phyloP scores from a whole-genome alignment of 208 protist species.

The Spironucleus salmonicida region DNA sequence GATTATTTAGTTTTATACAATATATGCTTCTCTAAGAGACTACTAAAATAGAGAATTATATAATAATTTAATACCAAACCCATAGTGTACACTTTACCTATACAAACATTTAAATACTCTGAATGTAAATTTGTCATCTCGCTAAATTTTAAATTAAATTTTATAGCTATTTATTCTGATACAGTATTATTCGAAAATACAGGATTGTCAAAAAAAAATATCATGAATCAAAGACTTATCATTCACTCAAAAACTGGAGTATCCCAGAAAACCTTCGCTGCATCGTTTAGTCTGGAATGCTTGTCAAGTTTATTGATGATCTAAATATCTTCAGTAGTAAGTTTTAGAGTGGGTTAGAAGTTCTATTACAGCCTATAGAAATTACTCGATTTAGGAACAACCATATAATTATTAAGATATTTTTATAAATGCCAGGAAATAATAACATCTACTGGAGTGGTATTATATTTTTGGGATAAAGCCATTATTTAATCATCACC shows the following conservation, averaged over 20 bases:
- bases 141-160: not conserved
- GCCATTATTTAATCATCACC: not conserved
- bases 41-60: too few species aligned
- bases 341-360: not conserved
- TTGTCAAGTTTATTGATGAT: not conserved
- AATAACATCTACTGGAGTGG: not conserved
- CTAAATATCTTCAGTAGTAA: not conserved
- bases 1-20: too few species aligned
- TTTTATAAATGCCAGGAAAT: not conserved
- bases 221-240: not conserved
- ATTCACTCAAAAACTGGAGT: not conserved
- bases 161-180: not conserved
- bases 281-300: not conserved
- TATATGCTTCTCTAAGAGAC: too few species aligned
- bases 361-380: not conserved
- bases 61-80: too few species aligned
- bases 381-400: not conserved
- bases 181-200: not conserved
- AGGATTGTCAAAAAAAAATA: not conserved
- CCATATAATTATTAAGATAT: not conserved
- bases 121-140: not conserved
- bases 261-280: not conserved
- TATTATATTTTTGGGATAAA: not conserved
- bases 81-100: too few species aligned
- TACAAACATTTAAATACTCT: not conserved